Evolutionary conservation across 805 yeast species (phyloP).

Genomic region (Hanseniaspora opuntiae): DNA sequence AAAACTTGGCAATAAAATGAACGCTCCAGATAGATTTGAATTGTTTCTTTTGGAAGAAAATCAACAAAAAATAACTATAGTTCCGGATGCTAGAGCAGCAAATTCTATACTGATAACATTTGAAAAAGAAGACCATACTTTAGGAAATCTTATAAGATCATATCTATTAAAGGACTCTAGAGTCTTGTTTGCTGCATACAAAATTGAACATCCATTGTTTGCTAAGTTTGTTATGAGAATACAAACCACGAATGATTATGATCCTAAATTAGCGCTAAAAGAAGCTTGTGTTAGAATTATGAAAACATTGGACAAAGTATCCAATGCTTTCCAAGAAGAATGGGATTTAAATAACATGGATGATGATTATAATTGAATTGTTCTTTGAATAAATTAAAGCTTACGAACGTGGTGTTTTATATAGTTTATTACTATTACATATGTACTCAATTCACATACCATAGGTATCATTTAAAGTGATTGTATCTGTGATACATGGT

Average conservation of each 20-base stretch:
- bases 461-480: too few relatives aligned
- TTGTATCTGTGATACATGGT: not conserved
- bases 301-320: conserved; percentile 59
- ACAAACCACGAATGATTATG: conserved; percentile 89
- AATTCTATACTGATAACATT: conserved; percentile 85
- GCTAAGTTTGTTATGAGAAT: conserved; percentile 89
- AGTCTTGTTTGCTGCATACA: conserved; percentile 94
- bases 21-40: conserved; percentile 98
- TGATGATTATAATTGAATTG: conserved; percentile 23
- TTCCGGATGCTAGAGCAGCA: conserved; percentile 90
- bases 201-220: conserved; percentile 93
- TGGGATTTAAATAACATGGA: conserved; percentile 78
- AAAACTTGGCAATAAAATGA: conserved; percentile 38
- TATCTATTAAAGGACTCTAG: conserved; percentile 74
- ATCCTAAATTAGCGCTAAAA: conserved; percentile 78
- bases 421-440: not conserved
- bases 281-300: conserved; percentile 80
- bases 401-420: not conserved
- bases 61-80: conserved; percentile 76
- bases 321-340: conserved; percentile 73
- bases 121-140: conserved; percentile 94
- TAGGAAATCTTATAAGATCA: conserved; percentile 78
- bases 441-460: too few relatives aligned
- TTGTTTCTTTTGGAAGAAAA: conserved; percentile 95
- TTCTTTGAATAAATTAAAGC: conserved; percentile 12